Percentiles rank a stretch among this genome's conserved stretches.
These are phyloP conservation scores for Blastobotrys ciferrii DNA, from an alignment of 1,139 yeast species.

Conservation along the genomic window DNA sequence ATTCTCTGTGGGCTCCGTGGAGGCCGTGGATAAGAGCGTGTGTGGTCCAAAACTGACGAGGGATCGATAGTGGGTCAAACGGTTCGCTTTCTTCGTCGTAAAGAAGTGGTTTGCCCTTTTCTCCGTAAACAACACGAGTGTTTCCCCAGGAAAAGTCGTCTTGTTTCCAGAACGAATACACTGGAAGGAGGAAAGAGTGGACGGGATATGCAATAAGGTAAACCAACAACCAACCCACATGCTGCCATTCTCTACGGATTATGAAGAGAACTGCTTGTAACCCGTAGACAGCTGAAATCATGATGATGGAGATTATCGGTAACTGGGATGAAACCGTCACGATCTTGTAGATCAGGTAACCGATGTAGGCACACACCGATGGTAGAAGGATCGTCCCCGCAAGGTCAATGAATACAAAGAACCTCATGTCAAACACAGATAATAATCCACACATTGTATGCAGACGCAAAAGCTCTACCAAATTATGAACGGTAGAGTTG, in stretches of 20 bases:
- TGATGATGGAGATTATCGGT: slow-evolving; percentile 40
- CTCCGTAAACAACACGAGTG: slow-evolving; percentile 43
- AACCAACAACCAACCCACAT: slow-evolving; percentile 45
- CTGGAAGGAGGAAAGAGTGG: slow-evolving; percentile 41
- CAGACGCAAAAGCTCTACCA: slow-evolving; percentile 41
- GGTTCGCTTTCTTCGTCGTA: too few relatives aligned
- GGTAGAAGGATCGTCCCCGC: slow-evolving; percentile 38
- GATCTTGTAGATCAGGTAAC: slow-evolving; percentile 38
- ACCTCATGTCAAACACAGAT: slow-evolving; percentile 43
- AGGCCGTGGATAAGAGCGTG: slow-evolving; percentile 33
- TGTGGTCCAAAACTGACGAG: slow-evolving; percentile 32
- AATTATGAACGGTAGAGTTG: slow-evolving; percentile 44
- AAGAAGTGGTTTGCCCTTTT: slow-evolving; percentile 39
- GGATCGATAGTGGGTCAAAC: slow-evolving; percentile 30
- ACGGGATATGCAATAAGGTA: slow-evolving; percentile 42
- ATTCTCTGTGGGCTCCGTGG: slow-evolving; percentile 32
- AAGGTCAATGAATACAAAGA: slow-evolving; percentile 41
- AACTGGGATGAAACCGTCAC: slow-evolving; percentile 35
- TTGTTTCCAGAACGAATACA: slow-evolving; percentile 45
- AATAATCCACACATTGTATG: slow-evolving; percentile 44
- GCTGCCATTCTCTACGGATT: slow-evolving; percentile 42
- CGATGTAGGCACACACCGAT: slow-evolving; percentile 42
- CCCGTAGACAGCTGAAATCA: slow-evolving; percentile 42
- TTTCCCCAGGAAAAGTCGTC: slow-evolving; percentile 46
- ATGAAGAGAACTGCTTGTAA: slow-evolving; percentile 41